Conservation (phyloP, 331 rosid species). For the Acacia pycnantha region DNA sequence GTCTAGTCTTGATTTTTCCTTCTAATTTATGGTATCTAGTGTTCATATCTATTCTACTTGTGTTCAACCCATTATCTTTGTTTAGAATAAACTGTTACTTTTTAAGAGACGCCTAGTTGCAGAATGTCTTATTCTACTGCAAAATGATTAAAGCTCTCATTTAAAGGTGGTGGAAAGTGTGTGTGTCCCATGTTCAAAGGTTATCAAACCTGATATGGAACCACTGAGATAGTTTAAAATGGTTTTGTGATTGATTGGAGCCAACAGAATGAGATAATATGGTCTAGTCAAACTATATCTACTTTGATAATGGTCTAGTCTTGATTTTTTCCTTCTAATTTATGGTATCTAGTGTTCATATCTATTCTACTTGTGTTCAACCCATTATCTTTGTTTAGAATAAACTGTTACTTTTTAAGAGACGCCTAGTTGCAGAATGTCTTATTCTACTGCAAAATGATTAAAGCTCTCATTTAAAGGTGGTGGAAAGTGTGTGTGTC, state of each 20-base stretch:
- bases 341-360: slow-evolving; percentile 41
- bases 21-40: slow-evolving; percentile 53
- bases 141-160: background rate
- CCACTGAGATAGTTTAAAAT: background rate
- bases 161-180: background rate
- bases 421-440: background rate
- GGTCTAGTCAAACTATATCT: background rate
- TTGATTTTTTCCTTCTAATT: slow-evolving; percentile 34
- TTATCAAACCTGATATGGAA: background rate
- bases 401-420: background rate
- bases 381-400: background rate
- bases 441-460: background rate
- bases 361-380: background rate
- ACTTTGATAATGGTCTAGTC: background rate
- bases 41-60: background rate
- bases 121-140: background rate
- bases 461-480: background rate
- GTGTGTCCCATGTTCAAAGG: background rate
- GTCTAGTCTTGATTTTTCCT: background rate
- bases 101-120: background rate
- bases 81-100: background rate
- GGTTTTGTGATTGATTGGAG: background rate
- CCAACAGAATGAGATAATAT: background rate
- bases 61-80: background rate
- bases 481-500: background rate